Percentiles rank a stretch among this genome's conserved stretches.
Conservation (phyloP, 768 basidiomycete genomes). For the Glaciozyma antarctica region DNA sequence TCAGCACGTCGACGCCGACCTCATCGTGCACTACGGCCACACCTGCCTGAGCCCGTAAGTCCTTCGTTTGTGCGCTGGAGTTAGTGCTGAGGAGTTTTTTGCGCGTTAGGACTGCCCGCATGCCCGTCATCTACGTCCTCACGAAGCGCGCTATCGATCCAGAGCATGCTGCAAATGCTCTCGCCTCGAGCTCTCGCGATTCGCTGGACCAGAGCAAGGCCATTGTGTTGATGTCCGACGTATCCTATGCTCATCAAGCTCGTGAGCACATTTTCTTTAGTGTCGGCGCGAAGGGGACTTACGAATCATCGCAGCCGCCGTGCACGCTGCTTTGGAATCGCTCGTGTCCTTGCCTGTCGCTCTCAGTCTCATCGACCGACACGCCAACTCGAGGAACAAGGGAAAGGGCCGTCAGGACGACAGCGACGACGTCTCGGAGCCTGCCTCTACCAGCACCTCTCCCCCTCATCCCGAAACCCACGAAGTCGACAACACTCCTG, state of each 20-base stretch:
- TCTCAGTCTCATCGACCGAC: conserved; percentile 33
- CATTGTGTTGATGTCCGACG: conserved; percentile 62
- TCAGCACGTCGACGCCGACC: conserved; percentile 83
- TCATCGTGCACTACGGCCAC: conserved; percentile 89
- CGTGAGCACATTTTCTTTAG: conserved; percentile 43
- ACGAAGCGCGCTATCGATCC: conserved; percentile 61
- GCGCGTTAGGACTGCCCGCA: conserved; percentile 59
- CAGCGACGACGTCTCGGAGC: neutral
- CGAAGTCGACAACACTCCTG: conserved; percentile 2
- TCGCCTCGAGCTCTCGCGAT: conserved; percentile 26
- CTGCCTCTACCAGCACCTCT: neutral
- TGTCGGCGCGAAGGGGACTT: neutral
- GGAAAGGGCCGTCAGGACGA: neutral
- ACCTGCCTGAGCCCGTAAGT: conserved; percentile 86
- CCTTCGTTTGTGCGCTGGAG: neutral
- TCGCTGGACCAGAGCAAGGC: conserved; percentile 33
- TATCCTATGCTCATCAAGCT: conserved; percentile 60
- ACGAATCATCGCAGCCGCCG: neutral
- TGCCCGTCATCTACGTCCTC: conserved; percentile 86
- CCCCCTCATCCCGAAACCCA: neutral
- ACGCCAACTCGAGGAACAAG: conserved; percentile 14
- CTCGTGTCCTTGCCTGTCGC: conserved; percentile 33
- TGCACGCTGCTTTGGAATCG: conserved; percentile 24
- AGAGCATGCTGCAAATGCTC: conserved; percentile 31
- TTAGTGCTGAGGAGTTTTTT: neutral